Conservation (phyloP, 73 alveolate genomes). For the Durusdinium trenchii region DNA sequence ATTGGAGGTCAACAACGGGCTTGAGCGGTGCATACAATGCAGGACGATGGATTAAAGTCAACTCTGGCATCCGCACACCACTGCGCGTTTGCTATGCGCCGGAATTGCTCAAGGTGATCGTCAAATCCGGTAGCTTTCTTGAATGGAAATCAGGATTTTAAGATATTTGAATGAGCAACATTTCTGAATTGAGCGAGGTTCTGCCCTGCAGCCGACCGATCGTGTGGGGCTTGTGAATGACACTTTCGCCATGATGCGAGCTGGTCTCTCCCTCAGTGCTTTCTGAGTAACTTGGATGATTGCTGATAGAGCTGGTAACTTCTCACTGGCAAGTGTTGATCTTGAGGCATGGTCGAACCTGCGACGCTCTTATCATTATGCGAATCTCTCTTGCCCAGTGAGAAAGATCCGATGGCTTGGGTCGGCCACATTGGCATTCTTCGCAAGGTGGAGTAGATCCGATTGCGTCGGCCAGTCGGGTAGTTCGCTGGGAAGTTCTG, state of each 20-base stretch:
- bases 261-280: constrained; percentile 1
- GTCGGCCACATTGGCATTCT: constrained; percentile 34
- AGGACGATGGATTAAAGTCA: constrained; percentile 62
- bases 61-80: constrained; percentile 59
- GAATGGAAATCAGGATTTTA: neutral
- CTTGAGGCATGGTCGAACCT: constrained; percentile 46
- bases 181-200: neutral
- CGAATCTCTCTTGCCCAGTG: constrained; percentile 3
- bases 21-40: neutral
- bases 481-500: neutral
- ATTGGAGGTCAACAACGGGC: no score
- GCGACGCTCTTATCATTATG: constrained; percentile 11
- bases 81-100: constrained; percentile 36
- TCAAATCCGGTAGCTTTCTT: neutral
- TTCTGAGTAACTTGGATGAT: neutral
- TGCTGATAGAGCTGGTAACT: neutral
- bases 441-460: constrained; percentile 13
- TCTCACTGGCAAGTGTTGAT: neutral
- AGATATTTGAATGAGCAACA: neutral
- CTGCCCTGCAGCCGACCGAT: constrained; percentile 29
- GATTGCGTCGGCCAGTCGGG: no score
- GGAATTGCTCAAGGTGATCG: constrained; percentile 6
- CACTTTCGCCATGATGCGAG: constrained; percentile 46
- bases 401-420: constrained; percentile 52
- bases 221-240: constrained; percentile 47